Base-by-base conservation (phyloP, 2,329 filamentous ascomycete species). In the Pestalotiopsis sp. region DNA sequence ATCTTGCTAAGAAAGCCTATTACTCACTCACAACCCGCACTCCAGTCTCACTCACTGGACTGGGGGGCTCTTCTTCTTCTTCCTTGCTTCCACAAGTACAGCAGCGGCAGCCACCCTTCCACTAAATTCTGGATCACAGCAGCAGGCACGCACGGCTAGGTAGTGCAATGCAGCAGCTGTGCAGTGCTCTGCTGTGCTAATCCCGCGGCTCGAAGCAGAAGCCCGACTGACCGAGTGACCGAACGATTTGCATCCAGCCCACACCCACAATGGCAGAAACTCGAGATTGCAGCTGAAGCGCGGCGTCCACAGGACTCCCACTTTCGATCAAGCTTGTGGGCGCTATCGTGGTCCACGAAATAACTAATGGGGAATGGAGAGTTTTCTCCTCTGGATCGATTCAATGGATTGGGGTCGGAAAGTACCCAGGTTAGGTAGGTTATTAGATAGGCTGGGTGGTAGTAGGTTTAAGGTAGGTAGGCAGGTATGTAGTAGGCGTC, bases 301-400 rank as follows among this genome's bases (percentile, higher is more conserved):
- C 59, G 59, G 59, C 59, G 59, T 62, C 59, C 59, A 62, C 59
- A 23, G 23, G 25, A 39, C 59, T 62, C 31, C 59, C 59, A 62
- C 59, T 62, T 62, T 39, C 59, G 57, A 27, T 36, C 23, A 36
- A 59, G 57, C 57, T 59, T 27, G 36, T 36, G 59, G 27, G 59
- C 59, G 31, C 59, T 62, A 62, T 62, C 27, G 31, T 14, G 59
- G n/a, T 36, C 45, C 45, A 52, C 45, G 45, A 52, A 39, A 20
- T 39, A 39, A 38, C 31, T 27, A 39, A 36, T 39, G 25, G 36
- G 25, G 59, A 39, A 39, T 36, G 25, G 59, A 36, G 25, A 20
- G 27, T 14, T n/a, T n/a, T 62, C 25, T 36, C 31, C 31, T 36
- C 12, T 27, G 31, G 31, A 38, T 23, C 17, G 59, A 17, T 27